Evolutionary conservation across 805 yeast genomes (phyloP).

Genomic region (Priceomyces medius): DNA sequence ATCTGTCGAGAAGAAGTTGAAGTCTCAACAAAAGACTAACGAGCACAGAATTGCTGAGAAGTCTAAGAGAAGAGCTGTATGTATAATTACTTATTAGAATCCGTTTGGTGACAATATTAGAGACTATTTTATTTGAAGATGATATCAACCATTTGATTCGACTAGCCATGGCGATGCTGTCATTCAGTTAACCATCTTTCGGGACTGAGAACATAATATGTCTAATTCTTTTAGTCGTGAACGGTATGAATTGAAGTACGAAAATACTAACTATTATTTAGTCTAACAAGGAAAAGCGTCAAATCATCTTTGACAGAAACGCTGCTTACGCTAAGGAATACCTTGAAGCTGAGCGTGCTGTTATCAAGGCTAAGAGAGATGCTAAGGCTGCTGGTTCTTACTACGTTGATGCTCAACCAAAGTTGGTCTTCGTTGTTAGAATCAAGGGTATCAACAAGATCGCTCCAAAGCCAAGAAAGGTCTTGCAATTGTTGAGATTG

Average conservation of each 20-base stretch:
- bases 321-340: constrained; percentile 96
- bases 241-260: background rate
- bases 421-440: constrained; percentile 94
- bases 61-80: constrained; percentile 76
- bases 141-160: constrained; percentile 48
- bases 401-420: constrained; percentile 93
- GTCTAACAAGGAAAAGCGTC: constrained; percentile 52
- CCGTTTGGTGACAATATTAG: background rate
- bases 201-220: constrained; percentile 57
- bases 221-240: background rate
- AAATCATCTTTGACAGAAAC: constrained; percentile 86
- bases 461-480: constrained; percentile 99
- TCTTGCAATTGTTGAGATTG: constrained; percentile 88
- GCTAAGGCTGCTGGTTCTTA: constrained; percentile 92
- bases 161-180: constrained; percentile 75
- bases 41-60: constrained; percentile 79
- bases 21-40: constrained; percentile 74
- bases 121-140: constrained; percentile 44
- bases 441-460: constrained; percentile 99
- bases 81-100: constrained; percentile 34
- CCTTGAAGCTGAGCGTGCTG: constrained; percentile 86
- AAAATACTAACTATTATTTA: constrained; percentile 35
- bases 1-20: constrained; percentile 79
- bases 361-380: constrained; percentile 83
- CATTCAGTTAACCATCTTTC: constrained; percentile 81